Base-by-base conservation (phyloP, 768 basidiomycete genomes). In the Neoboletus brunneissimus region DNA sequence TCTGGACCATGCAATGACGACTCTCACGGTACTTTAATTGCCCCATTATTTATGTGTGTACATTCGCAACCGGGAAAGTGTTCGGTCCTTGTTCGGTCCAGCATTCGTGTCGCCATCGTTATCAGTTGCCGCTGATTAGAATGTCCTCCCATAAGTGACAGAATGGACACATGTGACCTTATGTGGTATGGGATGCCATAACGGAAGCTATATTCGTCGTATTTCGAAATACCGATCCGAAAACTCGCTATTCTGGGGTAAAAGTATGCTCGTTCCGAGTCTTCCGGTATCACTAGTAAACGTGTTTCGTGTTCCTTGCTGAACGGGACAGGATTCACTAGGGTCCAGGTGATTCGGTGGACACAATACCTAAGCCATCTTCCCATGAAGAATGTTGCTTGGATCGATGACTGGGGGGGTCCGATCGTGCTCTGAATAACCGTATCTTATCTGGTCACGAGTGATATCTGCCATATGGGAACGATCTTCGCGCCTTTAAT, bases 391-490 rank as follows among this genome's bases (percentile, higher is more conserved):
- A 57, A 52, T 38, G 32, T 32, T 56, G 18, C 45, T 38, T 53
- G 10, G n/a, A 51, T 25, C 31, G 37, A 52, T 16, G 41, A 23
- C n/a, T 15, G 32, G 25, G 27, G 49, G 31, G 16, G 25, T 38
- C 37, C n/a, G 38, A 40, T 20, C n/a, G n/a, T 18, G 15, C 37
- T 8, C 18, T 40, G 38, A 40, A n/a, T n/a, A n/a, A 7, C 27
- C 37, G 31, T 53, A 60, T 60, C 59, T 60, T 56, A 62, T 60
- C 59, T 47, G 12, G 27, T n/a, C 37, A 13, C 29, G n/a, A 53
- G 25, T 20, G 22, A 41, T 11, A 41, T 18, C n/a, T 41, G 31
- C 27, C 2, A 1, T 27, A 15, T 50, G 48, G 25, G 38, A 61
- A 46, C 34, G 20, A 34, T 44, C 25, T 42, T 37, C 29, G 44